Conservation (phyloP, 2,329 filamentous ascomycete genomes). For the Fusarium pseudoanthophilum region DNA sequence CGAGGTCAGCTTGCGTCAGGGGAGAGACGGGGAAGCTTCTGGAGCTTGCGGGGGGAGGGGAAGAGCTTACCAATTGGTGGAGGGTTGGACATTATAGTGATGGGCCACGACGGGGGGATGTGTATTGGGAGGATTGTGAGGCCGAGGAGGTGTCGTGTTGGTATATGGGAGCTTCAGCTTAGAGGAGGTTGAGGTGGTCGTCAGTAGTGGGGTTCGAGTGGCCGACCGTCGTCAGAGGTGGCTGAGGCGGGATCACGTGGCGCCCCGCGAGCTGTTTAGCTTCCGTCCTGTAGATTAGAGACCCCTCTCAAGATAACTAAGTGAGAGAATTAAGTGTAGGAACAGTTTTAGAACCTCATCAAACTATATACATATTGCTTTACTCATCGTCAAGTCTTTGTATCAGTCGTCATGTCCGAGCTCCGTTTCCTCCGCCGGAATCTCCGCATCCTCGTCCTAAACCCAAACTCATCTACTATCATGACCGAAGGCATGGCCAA, state of each 20-base stretch:
- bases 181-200: slow-evolving; percentile 46
- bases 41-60: slow-evolving; percentile 22
- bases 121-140: slow-evolving; percentile 25
- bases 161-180: slow-evolving; percentile 44
- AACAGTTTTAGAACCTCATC: neutral
- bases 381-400: neutral
- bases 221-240: slow-evolving; percentile 52
- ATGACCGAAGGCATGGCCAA: slow-evolving; percentile 76
- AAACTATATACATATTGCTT: neutral
- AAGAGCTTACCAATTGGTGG: slow-evolving; percentile 64
- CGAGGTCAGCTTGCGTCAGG: slow-evolving; percentile 41
- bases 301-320: slow-evolving; percentile 9
- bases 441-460: slow-evolving; percentile 72
- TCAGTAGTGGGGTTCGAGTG: slow-evolving; percentile 50
- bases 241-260: slow-evolving; percentile 53
- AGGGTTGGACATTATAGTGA: slow-evolving; percentile 60
- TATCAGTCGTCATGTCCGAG: slow-evolving; percentile 37
- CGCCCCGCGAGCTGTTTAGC: slow-evolving; percentile 26
- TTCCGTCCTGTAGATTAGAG: slow-evolving; percentile 7
- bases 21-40: slow-evolving; percentile 17
- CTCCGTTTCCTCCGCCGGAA: slow-evolving; percentile 24
- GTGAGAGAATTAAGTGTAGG: neutral
- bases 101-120: slow-evolving; percentile 29
- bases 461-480: slow-evolving; percentile 78
- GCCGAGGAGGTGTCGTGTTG: slow-evolving; percentile 39